These are phyloP conservation scores for Mariannaea elegans DNA, from an alignment of 2,329 filamentous ascomycete genomes.

Conservation along the genomic window DNA sequence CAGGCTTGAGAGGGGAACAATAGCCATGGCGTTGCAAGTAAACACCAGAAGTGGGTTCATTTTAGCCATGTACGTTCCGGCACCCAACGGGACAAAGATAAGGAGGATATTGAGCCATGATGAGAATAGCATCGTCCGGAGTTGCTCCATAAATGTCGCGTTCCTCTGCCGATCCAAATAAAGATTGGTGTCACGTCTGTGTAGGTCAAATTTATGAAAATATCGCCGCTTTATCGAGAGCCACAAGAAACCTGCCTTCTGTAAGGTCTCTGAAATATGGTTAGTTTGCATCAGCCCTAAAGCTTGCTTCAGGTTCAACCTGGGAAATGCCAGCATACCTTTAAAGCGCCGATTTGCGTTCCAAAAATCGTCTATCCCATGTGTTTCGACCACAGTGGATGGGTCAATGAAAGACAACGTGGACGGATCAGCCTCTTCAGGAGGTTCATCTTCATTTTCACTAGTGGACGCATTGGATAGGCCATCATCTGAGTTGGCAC, in stretches of 20 bases:
- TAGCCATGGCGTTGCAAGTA: slow-evolving; percentile 67
- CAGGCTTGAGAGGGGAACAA: slow-evolving; percentile 65
- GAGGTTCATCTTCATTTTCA: neutral
- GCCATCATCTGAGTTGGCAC: neutral
- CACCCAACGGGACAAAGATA: slow-evolving; percentile 74
- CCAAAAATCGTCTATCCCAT: neutral
- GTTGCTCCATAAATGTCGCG: slow-evolving; percentile 23
- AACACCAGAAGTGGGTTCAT: slow-evolving; percentile 57
- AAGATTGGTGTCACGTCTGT: neutral
- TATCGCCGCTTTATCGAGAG: neutral
- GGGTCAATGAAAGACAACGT: neutral
- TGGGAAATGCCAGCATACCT: neutral
- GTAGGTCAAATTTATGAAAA: neutral
- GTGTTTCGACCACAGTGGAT: neutral
- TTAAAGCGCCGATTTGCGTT: neutral
- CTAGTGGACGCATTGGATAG: neutral
- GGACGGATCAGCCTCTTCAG: neutral
- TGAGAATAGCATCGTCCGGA: slow-evolving; percentile 41
- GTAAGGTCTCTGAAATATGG: neutral
- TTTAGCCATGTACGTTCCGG: slow-evolving; percentile 58
- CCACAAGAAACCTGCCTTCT: neutral
- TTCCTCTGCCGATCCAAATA: neutral
- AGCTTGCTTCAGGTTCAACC: neutral
- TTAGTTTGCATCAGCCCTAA: neutral
- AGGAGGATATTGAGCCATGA: slow-evolving; percentile 71